Evolutionary conservation across 768 basidiomycete species (phyloP).

Genomic region (Kwoniella bestiolae): DNA sequence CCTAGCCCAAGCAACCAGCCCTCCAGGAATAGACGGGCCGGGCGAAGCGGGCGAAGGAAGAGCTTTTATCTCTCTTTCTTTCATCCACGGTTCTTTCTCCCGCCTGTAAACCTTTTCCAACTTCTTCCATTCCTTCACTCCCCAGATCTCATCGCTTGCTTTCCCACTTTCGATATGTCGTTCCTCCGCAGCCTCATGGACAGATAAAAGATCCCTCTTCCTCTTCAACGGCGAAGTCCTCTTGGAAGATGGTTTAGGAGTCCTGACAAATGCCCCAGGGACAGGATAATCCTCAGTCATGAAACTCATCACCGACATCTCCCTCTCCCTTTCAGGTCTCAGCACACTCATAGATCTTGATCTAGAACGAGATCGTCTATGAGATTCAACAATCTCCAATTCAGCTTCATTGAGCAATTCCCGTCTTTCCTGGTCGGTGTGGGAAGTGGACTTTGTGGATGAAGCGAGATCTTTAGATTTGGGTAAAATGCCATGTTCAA

Average conservation of each 20-base stretch:
- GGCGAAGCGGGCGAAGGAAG: slow-evolving; percentile 7
- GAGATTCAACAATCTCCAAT: slow-evolving; percentile 58
- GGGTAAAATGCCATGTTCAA: slow-evolving; percentile 64
- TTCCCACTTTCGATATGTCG: not conserved
- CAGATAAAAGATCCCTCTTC: not conserved
- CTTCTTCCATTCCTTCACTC: slow-evolving; percentile 48
- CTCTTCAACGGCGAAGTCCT: not conserved
- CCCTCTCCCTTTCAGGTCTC: slow-evolving; percentile 1
- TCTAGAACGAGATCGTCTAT: slow-evolving; percentile 20
- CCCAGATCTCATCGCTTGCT: slow-evolving; percentile 30
- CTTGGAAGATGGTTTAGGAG: slow-evolving; percentile 27
- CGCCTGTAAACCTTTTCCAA: slow-evolving; percentile 44
- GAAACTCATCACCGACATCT: slow-evolving; percentile 25
- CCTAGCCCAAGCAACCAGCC: slow-evolving; percentile 40
- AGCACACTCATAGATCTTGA: slow-evolving; percentile 12
- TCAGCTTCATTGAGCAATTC: slow-evolving; percentile 69
- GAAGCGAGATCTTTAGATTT: not conserved
- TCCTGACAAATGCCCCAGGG: slow-evolving; percentile 40
- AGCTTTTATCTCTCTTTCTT: slow-evolving; percentile 42
- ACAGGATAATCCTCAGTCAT: slow-evolving; percentile 29
- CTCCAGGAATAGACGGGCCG: slow-evolving; percentile 1
- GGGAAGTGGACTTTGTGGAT: slow-evolving; percentile 6
- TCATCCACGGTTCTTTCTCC: slow-evolving; percentile 41
- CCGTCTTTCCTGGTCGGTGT: slow-evolving; percentile 57
- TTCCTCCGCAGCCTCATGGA: not conserved